phyloP scores from a whole-genome alignment of 1,284 basidiomycete species.

The Gymnopus androsaceus region DNA sequence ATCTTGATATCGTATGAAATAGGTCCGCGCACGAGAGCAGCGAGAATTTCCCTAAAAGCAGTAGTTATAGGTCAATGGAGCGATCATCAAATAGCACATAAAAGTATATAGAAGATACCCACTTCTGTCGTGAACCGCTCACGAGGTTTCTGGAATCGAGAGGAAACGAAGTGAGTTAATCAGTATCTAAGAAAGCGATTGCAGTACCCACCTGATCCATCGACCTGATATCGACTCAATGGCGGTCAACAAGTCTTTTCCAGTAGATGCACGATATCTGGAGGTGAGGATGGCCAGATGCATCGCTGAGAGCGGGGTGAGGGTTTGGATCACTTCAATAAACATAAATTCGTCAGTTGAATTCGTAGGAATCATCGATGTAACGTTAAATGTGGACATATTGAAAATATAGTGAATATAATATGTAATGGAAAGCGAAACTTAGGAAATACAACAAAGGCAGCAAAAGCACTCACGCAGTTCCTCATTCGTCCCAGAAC shows the following conservation, averaged over 20 bases:
- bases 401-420: not conserved
- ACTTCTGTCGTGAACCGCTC: no score
- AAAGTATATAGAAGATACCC: not conserved
- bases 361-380: no score
- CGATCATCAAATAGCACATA: no score
- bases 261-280: constrained; percentile 31
- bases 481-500: constrained; percentile 28
- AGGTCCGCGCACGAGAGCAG: constrained; percentile 39
- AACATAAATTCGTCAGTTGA: no score
- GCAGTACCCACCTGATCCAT: constrained; percentile 31
- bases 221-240: constrained; percentile 32
- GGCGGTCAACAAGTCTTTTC: constrained; percentile 30
- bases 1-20: constrained; percentile 41
- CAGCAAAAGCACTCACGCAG: no score
- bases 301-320: constrained; percentile 33
- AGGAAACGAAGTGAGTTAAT: no score
- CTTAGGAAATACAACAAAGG: constrained; percentile 7
- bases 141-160: no score
- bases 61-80: no score
- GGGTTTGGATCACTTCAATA: constrained; percentile 36
- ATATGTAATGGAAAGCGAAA: not conserved
- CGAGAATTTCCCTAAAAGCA: constrained; percentile 30
- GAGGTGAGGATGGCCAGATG: constrained; percentile 39
- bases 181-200: constrained; percentile 9
- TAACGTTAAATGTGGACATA: not conserved